A percentile compares a stretch with the other conserved stretches of the same genome.
Conservation (phyloP, 495 filamentous ascomycete genomes). For the Cudoniella acicularis region DNA sequence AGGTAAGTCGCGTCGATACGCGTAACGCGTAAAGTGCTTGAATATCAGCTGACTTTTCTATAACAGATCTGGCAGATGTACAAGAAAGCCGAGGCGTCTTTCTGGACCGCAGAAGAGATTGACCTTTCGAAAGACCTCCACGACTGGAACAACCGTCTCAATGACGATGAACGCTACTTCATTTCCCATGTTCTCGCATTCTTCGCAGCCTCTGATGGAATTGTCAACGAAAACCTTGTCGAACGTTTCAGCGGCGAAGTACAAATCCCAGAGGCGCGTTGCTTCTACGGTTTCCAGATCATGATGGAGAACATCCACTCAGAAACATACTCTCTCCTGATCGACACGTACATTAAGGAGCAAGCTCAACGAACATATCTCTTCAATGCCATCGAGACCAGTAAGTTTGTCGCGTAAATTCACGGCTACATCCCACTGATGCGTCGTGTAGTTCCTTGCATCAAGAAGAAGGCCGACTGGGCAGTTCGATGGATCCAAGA, state of each 20-base stretch:
- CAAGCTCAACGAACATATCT: conserved; percentile 91
- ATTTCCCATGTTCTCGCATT: conserved; percentile 98
- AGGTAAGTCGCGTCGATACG: conserved; percentile 69
- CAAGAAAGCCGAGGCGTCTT: conserved; percentile 99
- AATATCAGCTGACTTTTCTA: conserved; percentile 24
- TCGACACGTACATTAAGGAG: conserved; percentile 99
- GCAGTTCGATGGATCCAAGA: conserved; percentile 93
- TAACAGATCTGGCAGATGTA: conserved; percentile 99
- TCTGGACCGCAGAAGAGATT: conserved; percentile 99
- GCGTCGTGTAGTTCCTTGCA: conserved; percentile 72
- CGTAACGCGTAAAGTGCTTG: conserved; percentile 66
- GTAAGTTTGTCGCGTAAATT: conserved; percentile 43
- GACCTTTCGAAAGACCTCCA: conserved; percentile 97
- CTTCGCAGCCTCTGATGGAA: conserved; percentile 99
- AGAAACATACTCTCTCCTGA: conserved; percentile 98
- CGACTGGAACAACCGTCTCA: conserved; percentile 97
- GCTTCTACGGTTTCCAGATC: conserved; percentile 99
- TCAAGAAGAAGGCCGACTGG: conserved; percentile 97
- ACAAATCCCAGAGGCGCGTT: conserved; percentile 95
- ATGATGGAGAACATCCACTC: conserved; percentile 99
- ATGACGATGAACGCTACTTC: conserved; percentile 96
- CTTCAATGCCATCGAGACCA: conserved; percentile 98
- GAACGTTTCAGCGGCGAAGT: conserved; percentile 98
- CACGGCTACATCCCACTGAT: neutral
- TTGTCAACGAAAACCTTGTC: conserved; percentile 98